These are phyloP conservation scores for Sporormia fimetaria DNA, from an alignment of 495 filamentous ascomycete species.

Conservation along the genomic window DNA sequence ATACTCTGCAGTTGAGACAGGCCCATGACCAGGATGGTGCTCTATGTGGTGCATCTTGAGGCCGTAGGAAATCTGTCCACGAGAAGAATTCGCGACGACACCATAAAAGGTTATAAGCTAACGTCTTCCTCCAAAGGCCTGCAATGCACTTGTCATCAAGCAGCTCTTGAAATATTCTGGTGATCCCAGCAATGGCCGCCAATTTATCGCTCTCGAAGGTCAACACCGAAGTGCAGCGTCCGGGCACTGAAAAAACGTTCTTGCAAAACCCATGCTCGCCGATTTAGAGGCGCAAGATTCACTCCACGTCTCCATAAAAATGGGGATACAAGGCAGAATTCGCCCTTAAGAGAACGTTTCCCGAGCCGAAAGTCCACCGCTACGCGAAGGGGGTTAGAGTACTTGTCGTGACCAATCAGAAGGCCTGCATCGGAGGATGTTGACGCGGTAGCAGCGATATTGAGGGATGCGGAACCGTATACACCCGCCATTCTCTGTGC, in stretches of 20 bases:
- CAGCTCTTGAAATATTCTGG: background rate
- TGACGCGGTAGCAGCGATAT: conserved; percentile 1
- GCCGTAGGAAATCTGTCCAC: background rate
- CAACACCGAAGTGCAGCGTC: background rate
- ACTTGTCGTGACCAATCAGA: background rate
- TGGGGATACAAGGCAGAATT: background rate
- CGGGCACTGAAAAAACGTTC: background rate
- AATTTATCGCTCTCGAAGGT: background rate
- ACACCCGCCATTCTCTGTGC: background rate
- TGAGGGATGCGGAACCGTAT: background rate
- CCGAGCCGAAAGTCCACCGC: too few species aligned
- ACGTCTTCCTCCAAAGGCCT: background rate
- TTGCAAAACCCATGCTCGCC: background rate
- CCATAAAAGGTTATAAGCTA: background rate
- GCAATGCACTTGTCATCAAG: background rate
- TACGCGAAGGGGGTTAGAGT: background rate
- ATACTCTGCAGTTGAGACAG: conserved; percentile 2
- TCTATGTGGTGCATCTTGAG: background rate
- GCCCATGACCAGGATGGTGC: background rate
- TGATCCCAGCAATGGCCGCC: background rate
- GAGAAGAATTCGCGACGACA: too few species aligned
- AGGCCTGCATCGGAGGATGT: background rate
- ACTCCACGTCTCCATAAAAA: background rate
- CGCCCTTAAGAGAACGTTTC: background rate
- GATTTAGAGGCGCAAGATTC: background rate